Evolutionary conservation across 2,329 filamentous ascomycete genomes (phyloP), one percentile per base, ranked within the genome.

Genomic region (Sphaerulina musiva): DNA sequence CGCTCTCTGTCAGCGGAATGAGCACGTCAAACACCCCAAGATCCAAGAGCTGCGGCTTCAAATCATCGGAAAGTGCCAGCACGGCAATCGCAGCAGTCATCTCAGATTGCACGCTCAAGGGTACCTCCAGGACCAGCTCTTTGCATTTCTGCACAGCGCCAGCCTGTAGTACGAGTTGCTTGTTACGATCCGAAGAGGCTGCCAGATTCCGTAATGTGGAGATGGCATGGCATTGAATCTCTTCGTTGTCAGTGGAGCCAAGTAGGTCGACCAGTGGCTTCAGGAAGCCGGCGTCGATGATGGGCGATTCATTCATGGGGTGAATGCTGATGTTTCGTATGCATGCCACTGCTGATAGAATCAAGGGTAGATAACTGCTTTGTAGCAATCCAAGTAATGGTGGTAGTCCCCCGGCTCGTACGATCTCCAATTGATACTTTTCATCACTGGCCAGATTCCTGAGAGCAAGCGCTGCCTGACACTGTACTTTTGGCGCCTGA

Each of bases 1-100:
- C 84, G 0, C 92, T 96, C 68, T 93, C 89, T 0, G 93, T 98
- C 55, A 98, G 77, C 23, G 93, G 93, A 55, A 98, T 97, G 54
- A 98, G 75, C 10, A 97, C 91, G 67, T 96, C 93, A 67, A 97
- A 97, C 1, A 98, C 92, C 20, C 92, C 93, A 2, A 97, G 80
- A 57, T 89, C 91, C 51, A 98, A 76, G 10, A 98, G 80, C 68
- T 95, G 88, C 4, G 87, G 83, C 74, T 98, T 98, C 55, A 98
- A 80, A 60, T 98, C 93, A 66, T 98, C 93, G 64, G 92, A 96
- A 48, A 98, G 76, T 14, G 93, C 93, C 59, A 98, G 79, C 11
- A 98, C 93, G 38, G 93, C 93, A 72, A 98, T 96, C 1, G 93
- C 93, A n/a, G 93, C 93, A 4, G 93, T 98, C 93, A 98, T 98